phyloP scores from a whole-genome alignment of 2,329 filamentous ascomycete species.

The Elsinoe necatrix region DNA sequence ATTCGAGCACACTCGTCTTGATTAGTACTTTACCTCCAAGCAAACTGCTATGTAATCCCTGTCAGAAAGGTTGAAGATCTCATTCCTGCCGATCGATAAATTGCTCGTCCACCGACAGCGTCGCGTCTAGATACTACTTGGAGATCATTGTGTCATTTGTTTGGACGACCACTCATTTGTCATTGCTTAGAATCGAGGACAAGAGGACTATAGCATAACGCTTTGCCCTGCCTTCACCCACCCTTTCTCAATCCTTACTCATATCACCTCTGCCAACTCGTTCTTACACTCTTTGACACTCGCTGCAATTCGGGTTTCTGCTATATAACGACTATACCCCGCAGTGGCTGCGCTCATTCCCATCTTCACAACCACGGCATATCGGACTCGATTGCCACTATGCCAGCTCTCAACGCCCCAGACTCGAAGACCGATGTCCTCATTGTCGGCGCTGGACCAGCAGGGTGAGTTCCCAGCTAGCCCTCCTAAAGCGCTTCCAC shows the following conservation, averaged over 20 bases:
- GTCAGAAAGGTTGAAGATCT: neutral
- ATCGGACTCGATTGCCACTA: neutral
- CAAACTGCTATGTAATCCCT: neutral
- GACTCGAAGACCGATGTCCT: conserved; percentile 21
- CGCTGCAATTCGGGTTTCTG: neutral
- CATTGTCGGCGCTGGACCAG: conserved; percentile 45
- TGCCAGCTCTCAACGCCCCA: conserved; percentile 1
- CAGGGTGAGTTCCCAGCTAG: conserved; percentile 18
- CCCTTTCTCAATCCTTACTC: neutral
- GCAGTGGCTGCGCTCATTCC: neutral
- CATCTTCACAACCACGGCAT: neutral
- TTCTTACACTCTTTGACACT: neutral
- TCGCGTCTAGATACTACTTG: too few species aligned
- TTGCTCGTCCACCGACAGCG: neutral
- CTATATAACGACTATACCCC: neutral
- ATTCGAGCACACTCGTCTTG: neutral
- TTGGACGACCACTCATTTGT: conserved; percentile 2
- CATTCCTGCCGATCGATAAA: neutral
- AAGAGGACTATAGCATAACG: neutral
- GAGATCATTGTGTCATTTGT: conserved; percentile 13
- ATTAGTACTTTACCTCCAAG: conserved; percentile 1
- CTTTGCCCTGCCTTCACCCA: neutral
- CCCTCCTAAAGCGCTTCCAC: neutral
- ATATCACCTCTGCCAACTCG: neutral
- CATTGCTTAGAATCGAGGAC: conserved; percentile 5